A percentile compares a stretch with the other conserved stretches of the same genome.
Evolutionary conservation across 148 eudicot genomes (phyloP).

Genomic region (Nepenthes gracilis): DNA sequence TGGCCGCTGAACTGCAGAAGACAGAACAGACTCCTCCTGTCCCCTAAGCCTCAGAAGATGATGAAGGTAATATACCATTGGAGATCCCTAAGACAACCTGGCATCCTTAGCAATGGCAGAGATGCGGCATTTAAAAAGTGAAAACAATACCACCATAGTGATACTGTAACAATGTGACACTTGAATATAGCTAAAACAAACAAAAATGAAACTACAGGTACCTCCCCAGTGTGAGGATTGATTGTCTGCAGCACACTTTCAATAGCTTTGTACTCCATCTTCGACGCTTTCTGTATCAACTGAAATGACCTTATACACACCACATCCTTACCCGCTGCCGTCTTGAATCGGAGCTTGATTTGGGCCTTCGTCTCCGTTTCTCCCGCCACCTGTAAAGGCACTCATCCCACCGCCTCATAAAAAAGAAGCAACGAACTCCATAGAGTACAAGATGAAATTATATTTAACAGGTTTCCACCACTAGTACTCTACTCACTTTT

Average conservation of each 20-base stretch:
- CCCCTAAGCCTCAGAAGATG: too few relatives aligned
- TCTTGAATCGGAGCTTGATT: slow-evolving; percentile 93
- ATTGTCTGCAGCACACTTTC: slow-evolving; percentile 97
- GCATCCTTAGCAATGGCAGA: too few relatives aligned
- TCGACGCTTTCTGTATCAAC: slow-evolving; percentile 83
- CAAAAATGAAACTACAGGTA: slow-evolving; percentile 13
- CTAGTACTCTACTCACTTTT: too few relatives aligned
- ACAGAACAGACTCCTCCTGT: too few relatives aligned
- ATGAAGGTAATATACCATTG: too few relatives aligned
- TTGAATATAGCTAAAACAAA: background rate
- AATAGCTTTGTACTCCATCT: slow-evolving; percentile 97
- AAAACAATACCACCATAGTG: background rate
- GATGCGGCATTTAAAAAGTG: too few relatives aligned
- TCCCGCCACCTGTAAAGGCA: slow-evolving; percentile 68
- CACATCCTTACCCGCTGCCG: slow-evolving; percentile 92
- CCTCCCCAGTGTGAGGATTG: slow-evolving; percentile 98
- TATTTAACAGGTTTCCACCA: too few relatives aligned
- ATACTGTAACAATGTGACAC: background rate
- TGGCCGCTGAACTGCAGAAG: too few relatives aligned
- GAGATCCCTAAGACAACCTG: too few relatives aligned
- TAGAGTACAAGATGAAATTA: background rate
- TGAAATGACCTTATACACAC: slow-evolving; percentile 97
- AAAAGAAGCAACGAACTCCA: background rate
- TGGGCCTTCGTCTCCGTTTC: slow-evolving; percentile 99
- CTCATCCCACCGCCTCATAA: background rate